These are phyloP conservation scores for Elsinoe fawcettii DNA, from an alignment of 2,329 filamentous ascomycete genomes.

Conservation along the genomic window DNA sequence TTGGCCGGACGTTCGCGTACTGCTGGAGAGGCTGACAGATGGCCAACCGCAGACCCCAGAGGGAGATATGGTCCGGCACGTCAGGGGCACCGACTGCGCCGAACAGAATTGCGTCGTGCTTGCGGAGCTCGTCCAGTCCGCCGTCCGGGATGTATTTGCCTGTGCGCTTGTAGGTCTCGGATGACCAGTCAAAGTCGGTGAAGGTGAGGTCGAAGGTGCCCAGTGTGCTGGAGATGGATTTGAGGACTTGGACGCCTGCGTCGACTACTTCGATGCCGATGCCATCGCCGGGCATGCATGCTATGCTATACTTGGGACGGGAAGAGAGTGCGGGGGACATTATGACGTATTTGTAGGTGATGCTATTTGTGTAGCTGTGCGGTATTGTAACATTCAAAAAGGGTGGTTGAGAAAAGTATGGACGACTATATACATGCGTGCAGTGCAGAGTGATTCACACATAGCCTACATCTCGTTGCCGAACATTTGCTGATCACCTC, in stretches of 20 bases:
- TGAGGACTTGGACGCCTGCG: conserved; percentile 55
- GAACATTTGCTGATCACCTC: neutral
- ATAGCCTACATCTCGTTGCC: neutral
- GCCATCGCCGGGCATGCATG: conserved; percentile 61
- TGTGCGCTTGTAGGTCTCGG: conserved; percentile 56
- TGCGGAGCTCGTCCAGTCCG: conserved; percentile 49
- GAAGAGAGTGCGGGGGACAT: conserved; percentile 11
- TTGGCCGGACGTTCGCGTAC: conserved; percentile 52
- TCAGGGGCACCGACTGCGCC: conserved; percentile 59
- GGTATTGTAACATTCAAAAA: too few relatives aligned
- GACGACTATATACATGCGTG: too few relatives aligned
- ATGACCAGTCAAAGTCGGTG: conserved; percentile 59
- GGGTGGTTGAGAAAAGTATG: too few relatives aligned
- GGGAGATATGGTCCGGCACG: conserved; percentile 50
- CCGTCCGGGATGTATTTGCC: conserved; percentile 58
- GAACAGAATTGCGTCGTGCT: conserved; percentile 60
- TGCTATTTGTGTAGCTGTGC: neutral
- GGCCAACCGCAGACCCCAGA: conserved; percentile 49
- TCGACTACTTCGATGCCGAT: conserved; percentile 62
- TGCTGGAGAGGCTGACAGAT: conserved; percentile 50
- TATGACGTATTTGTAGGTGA: neutral
- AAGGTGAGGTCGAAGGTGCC: conserved; percentile 55
- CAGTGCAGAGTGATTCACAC: neutral
- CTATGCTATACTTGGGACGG: conserved; percentile 41
- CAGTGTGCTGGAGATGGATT: conserved; percentile 42